Evolutionary conservation across 495 filamentous ascomycete genomes (phyloP).

Genomic region (Cercophora scortea): DNA sequence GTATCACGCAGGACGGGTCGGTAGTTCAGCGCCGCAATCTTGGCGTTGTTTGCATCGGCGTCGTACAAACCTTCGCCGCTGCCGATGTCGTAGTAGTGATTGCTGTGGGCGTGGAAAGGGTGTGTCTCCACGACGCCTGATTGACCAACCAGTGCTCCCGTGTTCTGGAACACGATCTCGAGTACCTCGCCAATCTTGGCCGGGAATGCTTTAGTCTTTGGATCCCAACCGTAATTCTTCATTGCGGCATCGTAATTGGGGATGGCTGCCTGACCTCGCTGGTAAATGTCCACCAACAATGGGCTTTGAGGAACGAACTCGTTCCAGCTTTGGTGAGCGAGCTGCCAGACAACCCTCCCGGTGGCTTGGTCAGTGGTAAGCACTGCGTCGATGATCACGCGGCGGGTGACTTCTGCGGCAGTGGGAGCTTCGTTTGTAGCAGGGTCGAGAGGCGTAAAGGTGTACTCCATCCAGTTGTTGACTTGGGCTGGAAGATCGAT

Average conservation of each 20-base stretch:
- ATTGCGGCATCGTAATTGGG: constrained; percentile 37
- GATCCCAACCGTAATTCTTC: constrained; percentile 46
- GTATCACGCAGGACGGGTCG: constrained; percentile 46
- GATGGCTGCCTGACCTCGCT: constrained; percentile 26
- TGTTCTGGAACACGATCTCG: constrained; percentile 53
- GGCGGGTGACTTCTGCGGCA: constrained; percentile 45
- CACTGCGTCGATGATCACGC: constrained; percentile 35
- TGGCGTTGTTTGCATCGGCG: constrained; percentile 41
- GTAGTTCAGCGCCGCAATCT: constrained; percentile 23
- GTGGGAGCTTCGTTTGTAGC: constrained; percentile 32
- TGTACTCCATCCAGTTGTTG: constrained; percentile 46
- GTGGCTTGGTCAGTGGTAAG: constrained; percentile 14
- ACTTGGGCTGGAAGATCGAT: constrained; percentile 32
- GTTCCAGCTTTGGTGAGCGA: constrained; percentile 37
- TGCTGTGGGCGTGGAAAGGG: constrained; percentile 54
- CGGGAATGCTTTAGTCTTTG: constrained; percentile 39
- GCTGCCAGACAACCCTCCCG: constrained; percentile 13
- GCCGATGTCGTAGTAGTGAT: constrained; percentile 53
- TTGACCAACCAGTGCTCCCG: constrained; percentile 23
- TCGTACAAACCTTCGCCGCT: constrained; percentile 49
- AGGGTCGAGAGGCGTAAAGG: constrained; percentile 34
- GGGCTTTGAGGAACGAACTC: constrained; percentile 33
- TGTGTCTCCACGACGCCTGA: constrained; percentile 47
- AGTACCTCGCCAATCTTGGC: constrained; percentile 51
- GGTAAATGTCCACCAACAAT: constrained; percentile 50